A percentile compares a stretch with the other conserved stretches of the same genome.
These are phyloP conservation scores for Euphorbia pulcherrima DNA, from an alignment of 345 rosid species.

Conservation along the genomic window DNA sequence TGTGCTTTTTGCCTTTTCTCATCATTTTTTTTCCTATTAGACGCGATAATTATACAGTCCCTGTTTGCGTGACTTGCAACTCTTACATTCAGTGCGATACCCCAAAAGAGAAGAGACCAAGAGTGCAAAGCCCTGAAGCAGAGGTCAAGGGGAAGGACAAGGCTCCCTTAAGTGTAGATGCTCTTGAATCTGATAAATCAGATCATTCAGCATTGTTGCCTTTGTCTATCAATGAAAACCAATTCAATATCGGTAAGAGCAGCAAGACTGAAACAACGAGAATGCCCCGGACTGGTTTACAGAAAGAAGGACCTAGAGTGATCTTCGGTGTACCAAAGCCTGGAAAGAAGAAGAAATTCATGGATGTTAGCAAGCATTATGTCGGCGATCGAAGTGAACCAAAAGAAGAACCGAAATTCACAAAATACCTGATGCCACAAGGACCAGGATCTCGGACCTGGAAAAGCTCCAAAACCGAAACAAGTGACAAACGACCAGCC, in stretches of 20 bases:
- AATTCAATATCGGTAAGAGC: conserved; percentile 70
- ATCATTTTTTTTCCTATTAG: not conserved
- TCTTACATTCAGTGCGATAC: conserved; percentile 81
- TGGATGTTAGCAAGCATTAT: conserved; percentile 97
- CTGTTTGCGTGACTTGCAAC: conserved; percentile 10
- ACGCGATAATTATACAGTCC: not conserved
- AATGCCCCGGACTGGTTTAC: conserved; percentile 66
- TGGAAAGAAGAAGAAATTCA: conserved; percentile 93
- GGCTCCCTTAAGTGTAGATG: too few species aligned
- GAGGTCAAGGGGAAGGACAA: conserved; percentile 52
- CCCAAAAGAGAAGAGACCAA: conserved; percentile 71
- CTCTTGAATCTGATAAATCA: conserved; percentile 38
- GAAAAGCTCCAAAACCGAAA: conserved; percentile 47
- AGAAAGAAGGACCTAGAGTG: conserved; percentile 77
- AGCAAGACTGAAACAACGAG: conserved; percentile 47
- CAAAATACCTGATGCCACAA: conserved; percentile 64
- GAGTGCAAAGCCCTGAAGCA: conserved; percentile 41
- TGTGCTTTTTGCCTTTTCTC: conserved; percentile 17
- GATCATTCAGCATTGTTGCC: conserved; percentile 46
- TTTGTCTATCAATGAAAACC: conserved; percentile 49
- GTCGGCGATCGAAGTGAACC: conserved; percentile 52
- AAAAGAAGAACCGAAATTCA: conserved; percentile 57
- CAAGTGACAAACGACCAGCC: conserved; percentile 53
- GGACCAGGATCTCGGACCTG: conserved; percentile 56
- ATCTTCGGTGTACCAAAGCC: conserved; percentile 93